Conservation (phyloP, 2,329 filamentous ascomycete genomes). For the Ceratocystis harringtonii region DNA sequence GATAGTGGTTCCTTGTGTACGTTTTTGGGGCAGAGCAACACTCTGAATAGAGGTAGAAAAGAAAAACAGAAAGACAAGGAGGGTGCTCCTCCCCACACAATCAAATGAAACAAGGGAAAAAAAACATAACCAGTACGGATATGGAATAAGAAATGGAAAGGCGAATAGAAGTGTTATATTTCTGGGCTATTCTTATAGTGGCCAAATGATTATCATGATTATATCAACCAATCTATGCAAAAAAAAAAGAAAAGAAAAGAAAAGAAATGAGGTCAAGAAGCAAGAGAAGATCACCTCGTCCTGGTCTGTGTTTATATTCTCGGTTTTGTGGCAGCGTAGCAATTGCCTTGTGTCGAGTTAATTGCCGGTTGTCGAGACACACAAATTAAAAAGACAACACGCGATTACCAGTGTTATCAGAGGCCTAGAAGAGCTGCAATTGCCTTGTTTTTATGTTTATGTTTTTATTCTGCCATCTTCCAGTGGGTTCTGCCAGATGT, state of each 20-base stretch:
- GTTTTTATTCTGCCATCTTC: not conserved
- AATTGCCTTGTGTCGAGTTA: not conserved
- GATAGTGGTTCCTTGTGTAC: slow-evolving; percentile 13
- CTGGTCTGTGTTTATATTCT: not conserved
- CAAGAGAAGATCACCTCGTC: not conserved
- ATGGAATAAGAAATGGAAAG: not conserved
- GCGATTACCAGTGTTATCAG: not conserved
- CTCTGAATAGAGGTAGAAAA: not conserved
- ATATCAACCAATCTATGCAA: no score
- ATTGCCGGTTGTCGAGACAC: no score
- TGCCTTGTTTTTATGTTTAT: not conserved
- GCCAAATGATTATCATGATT: no score
- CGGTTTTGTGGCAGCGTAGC: not conserved
- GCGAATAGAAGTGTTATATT: no score
- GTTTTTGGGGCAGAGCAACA: not conserved
- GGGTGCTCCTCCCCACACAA: no score
- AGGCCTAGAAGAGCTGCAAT: not conserved
- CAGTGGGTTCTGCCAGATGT: not conserved
- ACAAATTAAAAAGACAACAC: not conserved
- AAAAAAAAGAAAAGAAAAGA: not conserved
- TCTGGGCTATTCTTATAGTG: no score
- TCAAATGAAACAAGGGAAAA: not conserved
- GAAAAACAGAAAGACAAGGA: not conserved
- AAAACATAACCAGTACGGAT: not conserved
- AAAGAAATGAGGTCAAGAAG: not conserved